Evolutionary conservation across 352 stramenopile species (phyloP).

Genomic region (Globisporangium barbulae): DNA sequence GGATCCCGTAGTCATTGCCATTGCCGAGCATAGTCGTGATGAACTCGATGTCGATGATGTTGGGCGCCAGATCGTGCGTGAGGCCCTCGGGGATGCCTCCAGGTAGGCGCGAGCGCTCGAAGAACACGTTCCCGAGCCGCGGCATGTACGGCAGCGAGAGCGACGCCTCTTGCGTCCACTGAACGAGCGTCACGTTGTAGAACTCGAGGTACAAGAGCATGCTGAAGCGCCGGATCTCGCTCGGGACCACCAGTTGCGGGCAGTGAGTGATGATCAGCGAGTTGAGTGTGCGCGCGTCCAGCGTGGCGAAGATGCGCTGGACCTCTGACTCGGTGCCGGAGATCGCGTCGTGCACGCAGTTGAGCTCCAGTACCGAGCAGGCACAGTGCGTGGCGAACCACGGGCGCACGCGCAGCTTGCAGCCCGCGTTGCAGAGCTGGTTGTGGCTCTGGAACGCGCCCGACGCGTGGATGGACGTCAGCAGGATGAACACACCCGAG

Average conservation of each 20-base stretch:
- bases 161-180: conserved; percentile 20
- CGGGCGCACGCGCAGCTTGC: conserved; percentile 27
- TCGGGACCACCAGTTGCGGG: conserved; percentile 19
- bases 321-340: conserved; percentile 15
- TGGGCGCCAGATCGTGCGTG: conserved; percentile 19
- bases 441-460: conserved; percentile 8
- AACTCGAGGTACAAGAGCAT: conserved; percentile 29
- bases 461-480: conserved; percentile 17
- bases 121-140: conserved; percentile 23
- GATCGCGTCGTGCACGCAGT: conserved; percentile 21
- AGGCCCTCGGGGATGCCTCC: conserved; percentile 19
- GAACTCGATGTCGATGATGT: conserved; percentile 30
- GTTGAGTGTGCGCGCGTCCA: conserved; percentile 24
- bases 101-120: conserved; percentile 15
- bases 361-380: conserved; percentile 34
- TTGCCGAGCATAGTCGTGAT: conserved; percentile 11
- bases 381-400: conserved; percentile 30
- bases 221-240: conserved; percentile 20
- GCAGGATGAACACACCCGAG: conserved; percentile 18
- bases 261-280: conserved; percentile 32
- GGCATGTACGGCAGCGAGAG: conserved; percentile 19
- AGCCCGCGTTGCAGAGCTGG: conserved; percentile 18
- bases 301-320: conserved; percentile 5
- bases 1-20: neutral
- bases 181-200: conserved; percentile 28